Base-by-base conservation (phyloP, 176 grass and related monocot genomes). In the Avena insularis region DNA sequence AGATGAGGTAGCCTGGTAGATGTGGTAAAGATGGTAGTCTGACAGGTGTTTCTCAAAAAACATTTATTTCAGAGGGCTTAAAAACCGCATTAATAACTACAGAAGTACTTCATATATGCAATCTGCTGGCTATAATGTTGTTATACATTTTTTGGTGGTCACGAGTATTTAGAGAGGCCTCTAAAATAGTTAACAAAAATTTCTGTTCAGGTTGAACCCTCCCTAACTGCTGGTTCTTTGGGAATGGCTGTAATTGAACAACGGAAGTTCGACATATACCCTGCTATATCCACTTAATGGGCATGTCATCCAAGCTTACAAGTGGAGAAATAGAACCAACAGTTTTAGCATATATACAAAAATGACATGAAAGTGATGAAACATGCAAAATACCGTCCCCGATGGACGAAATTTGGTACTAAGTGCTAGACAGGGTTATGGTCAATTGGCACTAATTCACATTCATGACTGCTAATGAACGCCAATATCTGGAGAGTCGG, bases 201-300 rank as follows among this genome's bases (percentile, higher is more conserved):
- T 88, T 62, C 27, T 85, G 56, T 92, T 81, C 85, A 98, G 96
- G 93, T 89, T 87, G 96, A 98, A 75, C 96, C 93, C 36, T 98
- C 93, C 67, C 96, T 93, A 7, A 98, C 96, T 45, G 95, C 96
- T 84, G 96, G 96, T 84, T 92, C 91, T 61, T 78, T 98, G 76
- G 88, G 83, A 80, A 95, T 94, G 93, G 38, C 88, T 63, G 40
- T 5, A 43, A 43, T 43, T 43, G 40, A 43, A 43, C 40, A 7
- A 43, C 40, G 6, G 0, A 1, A 43, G 40, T 43, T 43, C 40
- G 40, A 43, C 40, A 43, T 43, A 43, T 13, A 51, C 49, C 12
- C 11, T 51, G 49, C 2, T 51, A 14, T 51, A 12, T 51, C 19
- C 13, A 55, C 53, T 55, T 15, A 55, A 16, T 55, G 53, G 53